These are phyloP conservation scores for Solanum stenotomum DNA, from an alignment of 257 asterid genomes.

Conservation along the genomic window DNA sequence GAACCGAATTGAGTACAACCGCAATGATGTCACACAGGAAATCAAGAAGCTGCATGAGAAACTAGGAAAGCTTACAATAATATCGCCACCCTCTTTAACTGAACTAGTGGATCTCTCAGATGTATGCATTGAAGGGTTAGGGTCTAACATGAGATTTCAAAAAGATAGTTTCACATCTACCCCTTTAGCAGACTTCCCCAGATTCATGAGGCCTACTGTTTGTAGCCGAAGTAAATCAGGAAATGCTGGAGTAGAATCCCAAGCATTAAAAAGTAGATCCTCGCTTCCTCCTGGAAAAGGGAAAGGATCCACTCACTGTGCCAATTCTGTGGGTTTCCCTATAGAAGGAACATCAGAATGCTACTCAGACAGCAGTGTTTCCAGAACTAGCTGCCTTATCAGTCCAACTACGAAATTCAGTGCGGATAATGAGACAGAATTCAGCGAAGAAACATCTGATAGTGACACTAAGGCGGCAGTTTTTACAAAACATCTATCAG, in stretches of 20 bases:
- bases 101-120: not conserved
- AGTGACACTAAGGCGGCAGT: not conserved
- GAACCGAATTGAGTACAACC: not conserved
- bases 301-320: not conserved
- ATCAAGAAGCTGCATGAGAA: constrained; percentile 2
- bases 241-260: not conserved
- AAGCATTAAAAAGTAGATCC: not conserved
- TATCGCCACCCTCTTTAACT: not conserved
- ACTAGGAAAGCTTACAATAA: not conserved
- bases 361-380: constrained; percentile 7
- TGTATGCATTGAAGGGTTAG: not conserved
- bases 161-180: not conserved
- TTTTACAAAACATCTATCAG: not conserved
- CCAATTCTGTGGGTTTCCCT: constrained; percentile 5
- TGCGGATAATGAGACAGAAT: constrained; percentile 6
- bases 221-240: constrained; percentile 4
- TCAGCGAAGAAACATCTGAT: constrained; percentile 2
- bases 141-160: not conserved
- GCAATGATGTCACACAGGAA: not conserved
- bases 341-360: not conserved
- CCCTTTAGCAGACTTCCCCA: not conserved
- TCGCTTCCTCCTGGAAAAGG: not conserved
- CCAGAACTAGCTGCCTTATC: constrained; percentile 5
- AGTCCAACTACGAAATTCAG: not conserved
- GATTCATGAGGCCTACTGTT: constrained; percentile 16